Base-by-base conservation (phyloP, 345 rosid genomes). In the Chamaenerion angustifolium region DNA sequence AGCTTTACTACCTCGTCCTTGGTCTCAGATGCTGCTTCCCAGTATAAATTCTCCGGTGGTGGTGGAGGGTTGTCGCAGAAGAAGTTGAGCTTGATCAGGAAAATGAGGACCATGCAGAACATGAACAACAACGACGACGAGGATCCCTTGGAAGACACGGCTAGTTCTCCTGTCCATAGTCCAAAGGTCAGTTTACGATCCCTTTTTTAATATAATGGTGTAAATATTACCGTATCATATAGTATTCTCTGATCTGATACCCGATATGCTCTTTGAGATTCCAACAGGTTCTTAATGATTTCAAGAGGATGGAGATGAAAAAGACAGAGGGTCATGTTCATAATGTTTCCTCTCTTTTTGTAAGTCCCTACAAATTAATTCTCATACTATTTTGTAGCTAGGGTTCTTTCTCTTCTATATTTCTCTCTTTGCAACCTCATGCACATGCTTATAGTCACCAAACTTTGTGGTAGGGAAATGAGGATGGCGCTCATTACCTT, bases 71-170 rank as follows among this genome's bases (percentile, higher is more conserved):
- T 21, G 0, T 21, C 25, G 4, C 25, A 21, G 4, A 66, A 49
- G 49, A 79, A 75, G 40, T 46, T 76, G 48, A 71, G 57, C 40
- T 16, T 19, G 64, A 69, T 70, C 61, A 68, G 74, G 66, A 78
- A 67, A 57, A 71, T 60, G 50, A 78, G 82, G 73, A 65, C 76
- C 61, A 64, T 55, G 41, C 64, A 73, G 49, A 68, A 81, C 50
- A 67, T 43, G n/a, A 21, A 21, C 2, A 21, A 21, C 25, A 21
- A 21, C 25, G 25, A 21, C 2, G 60, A 59, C 21, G 94, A 84
- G 63, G 88, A 84, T 60, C 83, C 92, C 45, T 71, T 88, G 66
- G 95, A 88, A 59, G 95, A 84, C 52, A 88, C 97, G 54, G 97
- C 97, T 48, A 88, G 83, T 56, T 88, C 97, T 61, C 92, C 95